Evolutionary conservation across 2,329 filamentous ascomycete species (phyloP), one percentile per base, ranked within the genome.

Genomic region (Trichoderma endophyticum): DNA sequence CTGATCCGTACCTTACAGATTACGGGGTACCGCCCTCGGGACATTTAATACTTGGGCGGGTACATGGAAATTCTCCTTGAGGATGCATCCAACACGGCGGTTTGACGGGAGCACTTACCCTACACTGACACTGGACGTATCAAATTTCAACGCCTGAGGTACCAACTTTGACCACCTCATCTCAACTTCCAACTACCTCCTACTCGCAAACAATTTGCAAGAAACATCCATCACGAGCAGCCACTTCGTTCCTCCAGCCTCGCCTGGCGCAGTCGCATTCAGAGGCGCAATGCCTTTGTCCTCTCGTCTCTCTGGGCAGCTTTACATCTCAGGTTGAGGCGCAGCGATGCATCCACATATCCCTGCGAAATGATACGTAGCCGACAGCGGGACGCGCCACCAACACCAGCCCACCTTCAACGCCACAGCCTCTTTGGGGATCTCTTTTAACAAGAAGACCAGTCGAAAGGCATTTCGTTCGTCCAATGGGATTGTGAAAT

Each of bases 291-390:
- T 26, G 48, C 6, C 15, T 14, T 57, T 57, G 12, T 56, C 32
- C 4, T 28, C 48, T 26, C 4, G 9, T 36, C 14, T 9, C 15
- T 43, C 34, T 30, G 9, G 11, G 11, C 18, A 3, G 39, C 11
- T 43, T n/a, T 39, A 26, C 32, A 36, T 34, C 26, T 36, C 34
- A 6, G 51, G n/a, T 15, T 51, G 67, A 11, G 56, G 67, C 57
- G 57, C 54, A 61, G 51, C 64, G 5, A 24, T 12, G 56, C 66
- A 69, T 36, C 39, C 57, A 30, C 12, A 0, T 15, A 70, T 62
- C 67, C 56, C 57, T 70, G 67, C 30, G 18, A 26, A 39, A 21
- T 51, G 64, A 51, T 61, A 70, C 57, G 67, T 51, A 43, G 63
- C n/a, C n/a, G 5, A 11, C 51, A 30, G 39, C 34, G 12, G 9